These are phyloP conservation scores for Anisodus tanguticus DNA, from an alignment of 257 asterid genomes.

Conservation along the genomic window DNA sequence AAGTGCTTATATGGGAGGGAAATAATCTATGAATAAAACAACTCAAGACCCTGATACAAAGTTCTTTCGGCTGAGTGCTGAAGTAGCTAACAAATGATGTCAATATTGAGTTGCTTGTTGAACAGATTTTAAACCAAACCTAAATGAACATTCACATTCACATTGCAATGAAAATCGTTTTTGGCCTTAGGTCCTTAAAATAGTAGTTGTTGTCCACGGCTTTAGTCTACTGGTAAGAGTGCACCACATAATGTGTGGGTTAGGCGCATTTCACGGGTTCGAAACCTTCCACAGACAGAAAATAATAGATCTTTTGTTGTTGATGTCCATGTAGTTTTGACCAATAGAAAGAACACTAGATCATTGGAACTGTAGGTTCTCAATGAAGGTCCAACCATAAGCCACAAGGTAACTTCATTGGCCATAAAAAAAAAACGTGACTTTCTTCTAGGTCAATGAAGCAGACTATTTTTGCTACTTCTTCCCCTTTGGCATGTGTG, in stretches of 20 bases:
- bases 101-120: not conserved
- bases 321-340: constrained; percentile 15
- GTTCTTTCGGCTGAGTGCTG: not conserved
- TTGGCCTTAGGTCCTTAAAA: not conserved
- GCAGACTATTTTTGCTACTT: not conserved
- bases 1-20: not conserved
- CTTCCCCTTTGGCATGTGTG: not conserved
- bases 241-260: not conserved
- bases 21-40: not conserved
- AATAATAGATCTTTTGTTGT: not conserved
- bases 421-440: not conserved
- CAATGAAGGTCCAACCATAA: constrained; percentile 17
- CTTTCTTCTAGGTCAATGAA: not conserved
- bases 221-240: not conserved
- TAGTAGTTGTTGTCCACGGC: not conserved
- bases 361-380: not conserved
- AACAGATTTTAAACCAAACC: not conserved
- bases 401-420: not conserved
- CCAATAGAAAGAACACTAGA: constrained; percentile 10
- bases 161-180: not conserved
- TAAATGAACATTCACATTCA: not conserved
- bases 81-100: constrained; percentile 2
- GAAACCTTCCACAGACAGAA: not conserved
- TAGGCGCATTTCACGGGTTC: not conserved
- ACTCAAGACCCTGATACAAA: not conserved